phyloP scores from a whole-genome alignment of 148 eudicot species.

The Bassia scoparia region DNA sequence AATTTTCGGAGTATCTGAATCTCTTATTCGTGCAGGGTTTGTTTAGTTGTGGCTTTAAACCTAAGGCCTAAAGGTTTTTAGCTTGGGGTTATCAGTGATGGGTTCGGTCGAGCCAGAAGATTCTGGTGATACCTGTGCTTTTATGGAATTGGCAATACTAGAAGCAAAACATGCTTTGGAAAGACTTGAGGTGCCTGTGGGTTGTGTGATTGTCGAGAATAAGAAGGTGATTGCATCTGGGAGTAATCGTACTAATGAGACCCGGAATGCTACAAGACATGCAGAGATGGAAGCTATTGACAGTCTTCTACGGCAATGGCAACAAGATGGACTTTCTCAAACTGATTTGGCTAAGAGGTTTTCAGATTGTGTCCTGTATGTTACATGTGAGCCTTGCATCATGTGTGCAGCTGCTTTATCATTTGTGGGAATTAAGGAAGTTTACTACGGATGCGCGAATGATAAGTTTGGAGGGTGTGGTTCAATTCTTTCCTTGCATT shows the following conservation, averaged over 20 bases:
- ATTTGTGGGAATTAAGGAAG: slow-evolving; percentile 76
- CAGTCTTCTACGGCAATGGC: slow-evolving; percentile 64
- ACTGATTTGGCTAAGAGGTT: slow-evolving; percentile 49
- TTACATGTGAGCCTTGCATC: slow-evolving; percentile 97
- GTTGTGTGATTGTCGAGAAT: slow-evolving; percentile 69
- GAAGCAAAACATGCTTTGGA: slow-evolving; percentile 76
- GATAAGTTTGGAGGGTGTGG: slow-evolving; percentile 98
- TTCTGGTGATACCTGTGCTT: slow-evolving; percentile 23
- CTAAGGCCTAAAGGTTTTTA: not conserved
- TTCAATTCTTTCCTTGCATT: slow-evolving; percentile 74
- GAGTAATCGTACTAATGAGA: slow-evolving; percentile 79
- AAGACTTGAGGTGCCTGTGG: slow-evolving; percentile 86
- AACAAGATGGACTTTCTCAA: slow-evolving; percentile 47
- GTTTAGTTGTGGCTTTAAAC: not conserved
- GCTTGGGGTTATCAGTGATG: slow-evolving; percentile 24
- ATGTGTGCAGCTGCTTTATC: slow-evolving; percentile 95
- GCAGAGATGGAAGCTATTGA: slow-evolving; percentile 96
- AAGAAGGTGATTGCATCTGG: slow-evolving; percentile 61
- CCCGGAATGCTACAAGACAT: slow-evolving; percentile 85
- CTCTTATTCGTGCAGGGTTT: not conserved
- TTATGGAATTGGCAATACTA: slow-evolving; percentile 65
- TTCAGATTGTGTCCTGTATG: slow-evolving; percentile 67
- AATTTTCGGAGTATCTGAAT: not conserved
- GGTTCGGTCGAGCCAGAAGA: slow-evolving; percentile 18
- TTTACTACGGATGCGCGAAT: slow-evolving; percentile 82